Evolutionary conservation across 169 alveolate genomes (phyloP).

Genomic region (Cryptosporidium xiaoi): DNA sequence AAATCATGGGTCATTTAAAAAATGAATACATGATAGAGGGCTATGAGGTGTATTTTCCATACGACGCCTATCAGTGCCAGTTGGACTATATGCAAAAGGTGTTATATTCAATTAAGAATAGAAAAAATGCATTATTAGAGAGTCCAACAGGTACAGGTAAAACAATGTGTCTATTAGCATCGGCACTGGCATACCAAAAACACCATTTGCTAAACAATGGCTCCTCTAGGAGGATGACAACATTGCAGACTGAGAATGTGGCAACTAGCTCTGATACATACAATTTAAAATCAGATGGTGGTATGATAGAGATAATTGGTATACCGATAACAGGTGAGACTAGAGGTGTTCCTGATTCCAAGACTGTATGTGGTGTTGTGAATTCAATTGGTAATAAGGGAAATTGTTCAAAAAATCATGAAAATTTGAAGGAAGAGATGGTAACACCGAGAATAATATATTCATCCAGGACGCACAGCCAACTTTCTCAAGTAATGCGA

Average conservation of each 20-base stretch:
- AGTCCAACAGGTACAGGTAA: conserved; percentile 98
- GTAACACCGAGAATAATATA: conserved; percentile 85
- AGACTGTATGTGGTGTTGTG: conserved; percentile 63
- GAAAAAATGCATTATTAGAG: conserved; percentile 91
- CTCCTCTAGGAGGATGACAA: conserved; percentile 11
- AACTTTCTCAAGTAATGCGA: conserved; percentile 89
- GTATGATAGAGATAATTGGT: conserved; percentile 72
- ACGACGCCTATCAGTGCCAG: conserved; percentile 87
- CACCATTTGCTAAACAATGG: conserved; percentile 48
- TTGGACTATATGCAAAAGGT: conserved; percentile 84
- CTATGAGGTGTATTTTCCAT: conserved; percentile 87
- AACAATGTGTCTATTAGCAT: conserved; percentile 91
- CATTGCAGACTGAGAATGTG: background rate
- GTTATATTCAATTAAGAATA: conserved; percentile 81
- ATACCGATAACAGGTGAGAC: conserved; percentile 61
- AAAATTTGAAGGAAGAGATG: conserved; percentile 1
- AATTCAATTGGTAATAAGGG: conserved; percentile 17
- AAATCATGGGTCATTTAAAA: conserved; percentile 19
- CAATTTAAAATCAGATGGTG: conserved; percentile 79
- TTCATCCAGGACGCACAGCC: conserved; percentile 94
- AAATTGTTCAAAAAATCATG: conserved; percentile 13
- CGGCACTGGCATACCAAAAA: conserved; percentile 86
- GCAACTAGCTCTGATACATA: conserved; percentile 51
- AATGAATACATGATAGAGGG: conserved; percentile 63
- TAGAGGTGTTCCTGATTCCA: conserved; percentile 51